Base-by-base conservation (phyloP, 164 flowering plant species). In the Malania oleifera region DNA sequence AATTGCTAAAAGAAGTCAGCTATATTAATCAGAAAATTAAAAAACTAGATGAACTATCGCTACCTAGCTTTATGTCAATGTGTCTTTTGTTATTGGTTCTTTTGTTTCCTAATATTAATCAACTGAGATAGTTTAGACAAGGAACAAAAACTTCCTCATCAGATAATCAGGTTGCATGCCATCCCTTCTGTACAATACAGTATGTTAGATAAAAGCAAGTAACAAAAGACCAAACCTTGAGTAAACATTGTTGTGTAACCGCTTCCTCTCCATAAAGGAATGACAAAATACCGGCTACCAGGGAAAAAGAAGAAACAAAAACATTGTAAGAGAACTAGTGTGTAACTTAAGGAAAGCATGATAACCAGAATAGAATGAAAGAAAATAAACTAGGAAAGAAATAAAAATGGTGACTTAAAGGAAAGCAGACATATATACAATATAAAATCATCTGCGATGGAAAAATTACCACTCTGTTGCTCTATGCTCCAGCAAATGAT, bases 181-280 rank as follows among this genome's bases (percentile, higher is more conserved):
- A n/a, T n/a, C n/a, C n/a, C n/a, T n/a, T n/a, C n/a, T n/a, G n/a
- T n/a, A n/a, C n/a, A n/a, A n/a, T n/a, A n/a, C n/a, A n/a, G n/a
- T 12, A 56, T 8, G 34, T 34, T 34, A 22, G 7, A 35, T 9
- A 15, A 35, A 59, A 35, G 18, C 13, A 10, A 49, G 28, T 34
- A 25, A 46, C 7, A 23, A 45, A 50, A 54, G 51, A 66, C 23
- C 68, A 17, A 31, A 92, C 98, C 98, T 85, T 93, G 98, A 66
- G 70, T 67, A 70, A 93, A 93, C 91, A 93, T 88, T n/a, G 91
- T 86, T 19, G 81, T 72, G 52, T 84, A 93, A 46, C 97, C 98
- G 68, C 76, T 77, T 70, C 91, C 96, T 71, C 76, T 86, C 92
- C 89, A 77, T 70, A 93, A 63, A 28, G 98, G 98, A 71, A 93